These are phyloP conservation scores for Porphyrellus sp. DNA, from an alignment of 1,284 basidiomycete genomes.

Conservation along the genomic window DNA sequence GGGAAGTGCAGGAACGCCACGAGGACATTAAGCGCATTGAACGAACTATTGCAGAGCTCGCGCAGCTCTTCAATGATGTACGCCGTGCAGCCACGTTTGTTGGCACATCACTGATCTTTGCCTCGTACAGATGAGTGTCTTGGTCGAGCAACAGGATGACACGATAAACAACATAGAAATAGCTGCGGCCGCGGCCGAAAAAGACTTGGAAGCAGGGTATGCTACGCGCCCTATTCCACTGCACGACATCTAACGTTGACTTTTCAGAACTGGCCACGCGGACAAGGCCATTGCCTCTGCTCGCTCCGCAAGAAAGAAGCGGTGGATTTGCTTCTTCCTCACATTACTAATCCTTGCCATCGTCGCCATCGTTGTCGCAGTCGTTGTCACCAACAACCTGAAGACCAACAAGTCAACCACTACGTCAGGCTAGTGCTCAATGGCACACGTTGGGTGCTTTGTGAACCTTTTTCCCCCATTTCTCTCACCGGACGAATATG, in stretches of 20 bases:
- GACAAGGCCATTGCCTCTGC: conserved; percentile 86
- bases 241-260: conserved; percentile 10
- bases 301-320: conserved; percentile 87
- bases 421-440: conserved; percentile 18
- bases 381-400: conserved; percentile 43
- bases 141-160: conserved; percentile 93
- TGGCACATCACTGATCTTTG: conserved; percentile 3
- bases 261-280: conserved; percentile 68
- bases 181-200: conserved; percentile 68
- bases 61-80: conserved; percentile 93
- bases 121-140: conserved; percentile 70
- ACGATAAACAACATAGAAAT: conserved; percentile 78
- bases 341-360: conserved; percentile 61
- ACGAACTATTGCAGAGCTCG: conserved; percentile 87
- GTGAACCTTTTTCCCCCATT: neutral
- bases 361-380: conserved; percentile 58
- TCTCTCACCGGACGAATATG: conserved; percentile 14
- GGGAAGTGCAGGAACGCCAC: conserved; percentile 95
- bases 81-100: conserved; percentile 24
- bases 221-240: neutral
- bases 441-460: neutral
- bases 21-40: conserved; percentile 96
- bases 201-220: conserved; percentile 81
- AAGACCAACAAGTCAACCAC: conserved; percentile 4
- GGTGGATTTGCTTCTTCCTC: conserved; percentile 89